Base-by-base conservation (phyloP, 768 basidiomycete species). In the Dentipellis fragilis region DNA sequence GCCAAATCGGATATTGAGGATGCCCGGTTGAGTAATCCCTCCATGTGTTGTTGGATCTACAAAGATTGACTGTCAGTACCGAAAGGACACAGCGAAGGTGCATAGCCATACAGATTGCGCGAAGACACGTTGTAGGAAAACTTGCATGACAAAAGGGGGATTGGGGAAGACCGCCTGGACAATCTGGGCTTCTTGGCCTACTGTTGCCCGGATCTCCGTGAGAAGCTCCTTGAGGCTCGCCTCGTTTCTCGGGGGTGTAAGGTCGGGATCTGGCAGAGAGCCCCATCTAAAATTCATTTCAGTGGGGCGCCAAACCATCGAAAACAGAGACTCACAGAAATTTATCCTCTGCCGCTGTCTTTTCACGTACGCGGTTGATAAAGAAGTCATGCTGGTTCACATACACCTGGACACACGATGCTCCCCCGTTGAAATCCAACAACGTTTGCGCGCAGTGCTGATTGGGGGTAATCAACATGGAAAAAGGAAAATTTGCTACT, bases 371-470 rank as follows among this genome's bases (percentile, higher is more conserved):
- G 54, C 90, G 82, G 66, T 94, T 94, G 68, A 98, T 97, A 76
- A 99, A 99, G 75, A 99, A 99, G 67, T 98, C 96, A 63, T 99
- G 96, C 67, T 99, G 96, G 64, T 98, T 99, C 54, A 99, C 96
- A 64, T 98, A 99, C 11, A 98, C 91, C 69, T 97, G 94, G 5
- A 99, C 89, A 65, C 96, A 98, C 0, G 93, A 95, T 46, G 89
- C 76, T 9, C 96, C 96, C 6, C 96, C 96, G 61, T 99, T 99
- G 73, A 99, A 99, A 68, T 98, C 96, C 16, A 96, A 80, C 6
- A 99, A 74, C 2, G 92, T 95, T 72, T 94, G 90, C 0, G 96
- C 95, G 65, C 95, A 98, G 66, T 98, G 96, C 95, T 99, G 64
- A 16, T 23, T 8, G 49, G 16, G 37, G 4, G 11, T 19, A 23